Base-by-base conservation (phyloP, 2,329 filamentous ascomycete genomes). In the Pezicula neosporulosa region DNA sequence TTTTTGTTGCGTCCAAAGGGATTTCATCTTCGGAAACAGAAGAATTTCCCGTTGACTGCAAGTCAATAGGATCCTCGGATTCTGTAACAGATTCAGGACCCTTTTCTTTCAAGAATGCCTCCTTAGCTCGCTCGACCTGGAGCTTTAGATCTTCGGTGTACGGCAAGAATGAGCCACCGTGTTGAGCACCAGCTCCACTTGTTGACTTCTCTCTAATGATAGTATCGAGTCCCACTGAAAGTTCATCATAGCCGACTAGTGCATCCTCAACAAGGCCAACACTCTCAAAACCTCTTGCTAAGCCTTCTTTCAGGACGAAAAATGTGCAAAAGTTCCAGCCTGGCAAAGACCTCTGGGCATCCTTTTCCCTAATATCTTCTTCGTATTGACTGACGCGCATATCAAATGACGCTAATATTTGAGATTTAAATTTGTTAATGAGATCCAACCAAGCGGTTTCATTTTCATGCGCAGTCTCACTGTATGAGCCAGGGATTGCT, bases 311-410 rank as follows among this genome's bases (percentile, higher is more conserved):
- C 8, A 99, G 77, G 15, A 99, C 92, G 67, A 99, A 99, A 67
- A 99, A 99, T 0, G 94, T 99, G 70, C 94, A 97, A 66, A 99
- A 99, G 65, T 99, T 99, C 94, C 94, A 99, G 0, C 94, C 94
- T 0, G 94, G 94, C 16, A 99, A 72, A 33, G 77, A 85, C 44
- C 93, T 81, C 67, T 97, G 92, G 0, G 86, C 82, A 61, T 97
- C 93, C 64, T 92, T 94, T 68, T 97, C 94, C 56, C 90, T 88
- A 60, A 99, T 96, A 60, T 99, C 94, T 53, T 97, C 92, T 69
- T 99, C 94, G 67, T 99, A 99, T 63, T 97, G 93, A 18, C 82
- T 85, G 1, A 99, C 94, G 8, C 94, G 83, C 60, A 86, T 78
- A 70, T 97, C 93, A 66, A 99, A 99, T 1, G 92, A 96, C 6